Evolutionary conservation across 495 filamentous ascomycete genomes (phyloP).

Genomic region (Neurospora sp.): DNA sequence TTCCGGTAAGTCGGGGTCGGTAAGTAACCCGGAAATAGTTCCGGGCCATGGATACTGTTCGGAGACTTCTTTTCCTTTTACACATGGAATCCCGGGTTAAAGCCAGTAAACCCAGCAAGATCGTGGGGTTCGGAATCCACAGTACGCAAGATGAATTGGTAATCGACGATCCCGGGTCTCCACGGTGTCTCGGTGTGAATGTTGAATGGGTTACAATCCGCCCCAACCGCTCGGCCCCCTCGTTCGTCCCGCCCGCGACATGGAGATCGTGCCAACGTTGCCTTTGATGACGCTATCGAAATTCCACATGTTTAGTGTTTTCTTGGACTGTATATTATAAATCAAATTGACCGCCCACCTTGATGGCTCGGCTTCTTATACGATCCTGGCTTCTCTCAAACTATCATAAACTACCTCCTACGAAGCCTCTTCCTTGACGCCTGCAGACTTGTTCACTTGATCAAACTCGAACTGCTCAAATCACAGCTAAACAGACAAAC

Average conservation of each 20-base stretch:
- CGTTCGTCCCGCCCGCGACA: neutral
- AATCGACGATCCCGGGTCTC: neutral
- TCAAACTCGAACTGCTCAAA: neutral
- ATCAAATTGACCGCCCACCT: neutral
- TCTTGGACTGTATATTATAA: neutral
- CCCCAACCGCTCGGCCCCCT: neutral
- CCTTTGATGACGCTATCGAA: neutral
- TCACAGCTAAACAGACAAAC: neutral
- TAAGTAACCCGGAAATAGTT: neutral
- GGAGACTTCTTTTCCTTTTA: neutral
- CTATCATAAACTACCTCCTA: too few species aligned
- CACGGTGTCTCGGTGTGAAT: neutral
- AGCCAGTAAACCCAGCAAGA: neutral
- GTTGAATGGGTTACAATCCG: neutral
- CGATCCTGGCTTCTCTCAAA: neutral
- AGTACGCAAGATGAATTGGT: neutral
- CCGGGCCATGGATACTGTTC: neutral
- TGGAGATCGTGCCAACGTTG: neutral
- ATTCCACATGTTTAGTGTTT: neutral
- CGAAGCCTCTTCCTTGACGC: neutral
- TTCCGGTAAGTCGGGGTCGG: neutral
- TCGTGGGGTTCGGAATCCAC: neutral
- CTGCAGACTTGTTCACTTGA: neutral
- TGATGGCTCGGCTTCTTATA: neutral
- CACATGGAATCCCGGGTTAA: neutral